These are phyloP conservation scores for Rhodomyrtus psidioides DNA, from an alignment of 441 rosid species.

Conservation along the genomic window DNA sequence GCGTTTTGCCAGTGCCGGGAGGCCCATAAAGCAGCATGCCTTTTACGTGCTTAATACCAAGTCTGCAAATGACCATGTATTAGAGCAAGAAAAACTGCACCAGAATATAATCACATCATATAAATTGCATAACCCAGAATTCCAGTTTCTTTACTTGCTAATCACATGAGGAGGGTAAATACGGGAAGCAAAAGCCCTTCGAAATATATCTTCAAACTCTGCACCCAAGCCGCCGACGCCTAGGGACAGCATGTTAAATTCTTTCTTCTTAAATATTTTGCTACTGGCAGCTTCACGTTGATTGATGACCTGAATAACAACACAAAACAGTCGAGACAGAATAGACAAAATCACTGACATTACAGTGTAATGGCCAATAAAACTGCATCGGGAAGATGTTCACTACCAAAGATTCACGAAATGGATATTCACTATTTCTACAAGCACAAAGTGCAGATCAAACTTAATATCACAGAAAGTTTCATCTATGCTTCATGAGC, in stretches of 20 bases:
- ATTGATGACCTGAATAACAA: slow-evolving; percentile 88
- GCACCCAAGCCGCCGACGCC: slow-evolving; percentile 98
- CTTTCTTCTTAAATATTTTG: slow-evolving; percentile 87
- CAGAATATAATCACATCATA: background rate
- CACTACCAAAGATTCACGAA: background rate
- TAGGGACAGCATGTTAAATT: slow-evolving; percentile 83
- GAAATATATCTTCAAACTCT: slow-evolving; percentile 93
- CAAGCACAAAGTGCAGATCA: background rate
- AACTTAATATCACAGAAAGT: background rate
- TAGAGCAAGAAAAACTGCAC: background rate
- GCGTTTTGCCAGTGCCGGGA: slow-evolving; percentile 98
- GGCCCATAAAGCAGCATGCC: slow-evolving; percentile 98
- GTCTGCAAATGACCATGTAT: slow-evolving; percentile 35
- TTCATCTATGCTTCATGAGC: background rate
- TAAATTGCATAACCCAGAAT: background rate
- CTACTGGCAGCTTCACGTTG: slow-evolving; percentile 99
- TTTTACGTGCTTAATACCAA: slow-evolving; percentile 97
- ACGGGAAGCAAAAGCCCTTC: slow-evolving; percentile 98
- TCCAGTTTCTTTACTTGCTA: slow-evolving; percentile 44
- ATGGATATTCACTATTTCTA: background rate
- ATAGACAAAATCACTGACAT: too few species aligned
- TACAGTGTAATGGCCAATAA: too few species aligned
- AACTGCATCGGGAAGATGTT: background rate
- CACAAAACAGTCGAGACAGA: too few species aligned
- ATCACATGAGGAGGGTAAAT: slow-evolving; percentile 90